These are phyloP conservation scores for Mucor circinelloides DNA, from an alignment of 371 early-diverging fungal genomes.

Conservation along the genomic window DNA sequence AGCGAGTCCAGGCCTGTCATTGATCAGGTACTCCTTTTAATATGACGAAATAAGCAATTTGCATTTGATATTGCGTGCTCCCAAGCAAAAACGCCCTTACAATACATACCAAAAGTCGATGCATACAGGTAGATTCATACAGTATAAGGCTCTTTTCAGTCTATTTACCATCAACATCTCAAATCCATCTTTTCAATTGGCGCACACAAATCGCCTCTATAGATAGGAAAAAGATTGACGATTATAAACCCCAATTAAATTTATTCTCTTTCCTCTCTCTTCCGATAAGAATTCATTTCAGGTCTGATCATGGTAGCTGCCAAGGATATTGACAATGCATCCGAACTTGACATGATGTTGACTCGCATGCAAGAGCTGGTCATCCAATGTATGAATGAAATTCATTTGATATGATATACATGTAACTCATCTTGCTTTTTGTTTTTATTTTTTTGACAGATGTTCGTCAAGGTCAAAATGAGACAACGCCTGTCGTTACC, in stretches of 20 bases:
- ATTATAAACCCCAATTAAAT: not conserved
- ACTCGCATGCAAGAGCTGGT: conserved; percentile 36
- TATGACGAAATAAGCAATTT: not conserved
- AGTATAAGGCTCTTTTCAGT: no score
- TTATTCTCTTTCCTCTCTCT: not conserved
- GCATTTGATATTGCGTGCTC: not conserved
- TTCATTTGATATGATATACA: not conserved
- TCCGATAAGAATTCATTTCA: not conserved
- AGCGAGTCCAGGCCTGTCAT: not conserved
- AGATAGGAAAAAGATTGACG: not conserved
- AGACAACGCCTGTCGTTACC: conserved; percentile 46
- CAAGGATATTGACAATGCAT: conserved; percentile 27
- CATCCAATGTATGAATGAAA: conserved; percentile 28
- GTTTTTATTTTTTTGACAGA: conserved; percentile 32
- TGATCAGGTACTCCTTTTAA: not conserved
- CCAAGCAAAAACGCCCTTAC: no score
- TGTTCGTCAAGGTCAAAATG: conserved; percentile 49
- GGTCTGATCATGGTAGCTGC: conserved; percentile 22
- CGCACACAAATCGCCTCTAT: not conserved
- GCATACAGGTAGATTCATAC: no score
- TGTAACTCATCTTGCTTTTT: not conserved
- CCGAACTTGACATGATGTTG: conserved; percentile 43
- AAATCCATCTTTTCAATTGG: not conserved
- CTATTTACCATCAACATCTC: not conserved
- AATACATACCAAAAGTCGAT: no score